Base-by-base conservation (phyloP, 345 rosid genomes). In the Pistacia vera region DNA sequence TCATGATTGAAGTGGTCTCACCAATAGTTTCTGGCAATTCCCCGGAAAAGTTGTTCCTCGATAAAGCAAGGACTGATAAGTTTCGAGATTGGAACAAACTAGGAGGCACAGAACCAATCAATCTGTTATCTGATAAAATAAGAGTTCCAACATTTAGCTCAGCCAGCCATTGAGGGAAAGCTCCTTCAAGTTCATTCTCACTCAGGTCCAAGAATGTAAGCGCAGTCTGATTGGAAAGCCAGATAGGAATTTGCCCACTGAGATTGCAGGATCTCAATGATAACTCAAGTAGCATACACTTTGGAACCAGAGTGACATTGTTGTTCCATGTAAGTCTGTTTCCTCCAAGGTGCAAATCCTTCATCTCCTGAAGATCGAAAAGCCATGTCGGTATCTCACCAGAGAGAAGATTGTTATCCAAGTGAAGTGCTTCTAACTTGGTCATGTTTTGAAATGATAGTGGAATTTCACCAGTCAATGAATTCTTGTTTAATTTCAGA, bases 301-400 rank as follows among this genome's bases (percentile, higher is more conserved):
- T 78, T 11, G 77, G 75, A 28, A 18, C 55, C 30, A 78, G 12
- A 3, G 6, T 56, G 36, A 11, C n/a, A 46, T 77, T 69, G 41
- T 74, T 70, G 44, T 36, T 48, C 81, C 73, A 70, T 4, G 30
- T 11, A 25, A 78, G 44, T 20, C 36, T 63, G 68, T 74, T 78
- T 58, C 73, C 75, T 25, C 78, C 75, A 48, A 79, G 62, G 4
- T 35, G 17, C 73, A 79, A 63, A 4, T 30, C 48, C 59, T 35
- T 67, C 78, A 79, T 16, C 49, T 55, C 52, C 65, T 64, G 62
- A n/a, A 76, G 68, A 73, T 62, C 65, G 4, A 79, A 70, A 49
- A 81, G 41, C 84, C 79, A 81, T 18, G 18, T 28, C 18, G 79
- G 84, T 28, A 81, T 66, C 5, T 73, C 84, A 11, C 81, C 83